Evolutionary conservation across 192 early-diverging fungal species (phyloP), one percentile per base, ranked within the genome.

Genomic region (Umbelopsis isabellina): DNA sequence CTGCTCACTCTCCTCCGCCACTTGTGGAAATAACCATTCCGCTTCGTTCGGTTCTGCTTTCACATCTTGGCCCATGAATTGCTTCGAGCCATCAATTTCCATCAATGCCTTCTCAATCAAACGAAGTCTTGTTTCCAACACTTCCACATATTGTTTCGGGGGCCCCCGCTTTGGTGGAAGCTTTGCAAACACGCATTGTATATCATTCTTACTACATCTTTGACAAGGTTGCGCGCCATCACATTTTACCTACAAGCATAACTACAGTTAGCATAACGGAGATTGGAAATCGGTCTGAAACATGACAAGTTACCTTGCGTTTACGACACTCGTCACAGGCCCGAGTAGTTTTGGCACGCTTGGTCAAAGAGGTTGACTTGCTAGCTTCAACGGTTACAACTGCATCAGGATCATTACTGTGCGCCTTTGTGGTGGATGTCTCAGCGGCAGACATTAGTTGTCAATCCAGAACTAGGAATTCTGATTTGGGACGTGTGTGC

Each of bases 121-220:
- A 23, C 66, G 70, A 4, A 80, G 68, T 46, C 71, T 46, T 37
- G 66, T 71, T 55, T 80, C 78, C 30, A 80, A 55, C 22, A 52
- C 41, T 33, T 80, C 78, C n/a, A 80, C 72, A 46, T 80, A 80
- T 64, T 80, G 78, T n/a, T 75, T 75, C 30, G 78, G 78, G n/a
- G 70, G 74, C 23, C 71, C 78, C n/a, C 78, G 74, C 33, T 75
- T 75, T 22, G 71, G 65, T 18, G 71, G 70, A 49, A 67, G 71
- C 23, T 75, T 67, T 1, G 69, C 71, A 66, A 80, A 80, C 9
- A 69, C 70, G 69, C 78, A 80, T 1, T 35, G 50, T 6, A 23
- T 37, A 22, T 73, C 67, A 23, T 67, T 49, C 48, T 75, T 74
- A 13, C 55, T 67, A 68, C 78, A 80, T 20, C 74, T 52, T 46